Conservation (phyloP, 2,329 filamentous ascomycete species). For the Fusarium verrucosum region DNA sequence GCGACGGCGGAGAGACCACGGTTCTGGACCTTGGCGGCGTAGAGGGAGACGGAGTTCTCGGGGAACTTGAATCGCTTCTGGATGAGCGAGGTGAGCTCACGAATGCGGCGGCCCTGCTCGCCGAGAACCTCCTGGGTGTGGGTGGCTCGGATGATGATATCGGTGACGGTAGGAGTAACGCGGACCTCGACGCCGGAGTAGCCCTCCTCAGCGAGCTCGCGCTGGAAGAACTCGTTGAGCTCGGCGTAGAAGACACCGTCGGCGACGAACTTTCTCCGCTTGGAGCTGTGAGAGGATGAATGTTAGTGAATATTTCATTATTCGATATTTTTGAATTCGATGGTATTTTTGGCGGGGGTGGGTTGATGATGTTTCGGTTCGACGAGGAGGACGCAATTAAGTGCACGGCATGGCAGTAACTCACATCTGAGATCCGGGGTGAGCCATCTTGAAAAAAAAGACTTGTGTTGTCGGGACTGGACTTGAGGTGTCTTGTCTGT, state of each 20-base stretch:
- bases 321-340: background rate
- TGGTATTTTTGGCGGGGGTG: conserved; percentile 23
- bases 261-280: conserved; percentile 93
- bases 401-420: conserved; percentile 46
- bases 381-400: conserved; percentile 4
- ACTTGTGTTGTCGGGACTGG: conserved; percentile 44
- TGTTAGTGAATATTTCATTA: conserved; percentile 32
- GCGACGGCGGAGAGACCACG: conserved; percentile 99
- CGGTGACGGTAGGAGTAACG: conserved; percentile 99
- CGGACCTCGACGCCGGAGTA: conserved; percentile 99
- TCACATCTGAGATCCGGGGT: conserved; percentile 71
- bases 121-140: conserved; percentile 99
- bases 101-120: conserved; percentile 99
- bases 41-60: conserved; percentile 99
- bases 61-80: conserved; percentile 99
- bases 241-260: conserved; percentile 99
- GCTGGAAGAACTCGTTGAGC: conserved; percentile 99
- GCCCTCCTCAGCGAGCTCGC: conserved; percentile 99
- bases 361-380: conserved; percentile 4
- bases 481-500: conserved; percentile 39
- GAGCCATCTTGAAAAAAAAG: conserved; percentile 65
- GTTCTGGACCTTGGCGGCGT: conserved; percentile 99
- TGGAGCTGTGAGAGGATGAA: conserved; percentile 68
- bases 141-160: conserved; percentile 99
- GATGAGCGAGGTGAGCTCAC: conserved; percentile 99